Percentiles rank a stretch among this genome's conserved stretches.
These are phyloP conservation scores for Carex arenaria DNA, from an alignment of 202 grass and related monocot genomes.

Conservation along the genomic window DNA sequence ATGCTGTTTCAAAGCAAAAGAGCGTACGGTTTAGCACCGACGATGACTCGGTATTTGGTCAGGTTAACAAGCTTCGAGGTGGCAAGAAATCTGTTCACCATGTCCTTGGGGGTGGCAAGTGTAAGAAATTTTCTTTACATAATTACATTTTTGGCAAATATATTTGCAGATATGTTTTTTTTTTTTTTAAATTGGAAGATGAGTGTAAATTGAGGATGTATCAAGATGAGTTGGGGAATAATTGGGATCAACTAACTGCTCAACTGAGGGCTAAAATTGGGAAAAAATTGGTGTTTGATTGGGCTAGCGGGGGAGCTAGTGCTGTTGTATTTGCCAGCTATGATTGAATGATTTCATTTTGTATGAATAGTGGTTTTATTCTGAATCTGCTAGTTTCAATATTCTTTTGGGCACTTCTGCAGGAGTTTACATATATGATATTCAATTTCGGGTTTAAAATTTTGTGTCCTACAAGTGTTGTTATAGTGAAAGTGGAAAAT, in stretches of 20 bases:
- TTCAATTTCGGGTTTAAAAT: not conserved
- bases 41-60: conserved; percentile 33
- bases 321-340: not conserved
- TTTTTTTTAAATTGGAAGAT: not conserved
- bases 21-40: conserved; percentile 30
- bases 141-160: not conserved
- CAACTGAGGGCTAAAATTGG: not conserved
- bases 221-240: not conserved
- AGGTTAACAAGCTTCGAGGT: conserved; percentile 45
- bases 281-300: not conserved
- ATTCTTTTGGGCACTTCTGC: not conserved
- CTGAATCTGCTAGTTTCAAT: not conserved
- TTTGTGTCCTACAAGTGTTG: not conserved
- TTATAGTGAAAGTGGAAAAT: not conserved
- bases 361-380: not conserved
- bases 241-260: not conserved
- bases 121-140: conserved; percentile 25
- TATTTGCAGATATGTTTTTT: not conserved
- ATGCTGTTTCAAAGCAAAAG: conserved; percentile 55
- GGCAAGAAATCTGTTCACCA: conserved; percentile 51
- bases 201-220: not conserved
- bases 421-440: not conserved
- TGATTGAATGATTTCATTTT: not conserved
- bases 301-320: not conserved
- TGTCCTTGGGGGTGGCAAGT: conserved; percentile 62